Conservation (phyloP, 352 stramenopile species). For the Phytophthora hibernalis region DNA sequence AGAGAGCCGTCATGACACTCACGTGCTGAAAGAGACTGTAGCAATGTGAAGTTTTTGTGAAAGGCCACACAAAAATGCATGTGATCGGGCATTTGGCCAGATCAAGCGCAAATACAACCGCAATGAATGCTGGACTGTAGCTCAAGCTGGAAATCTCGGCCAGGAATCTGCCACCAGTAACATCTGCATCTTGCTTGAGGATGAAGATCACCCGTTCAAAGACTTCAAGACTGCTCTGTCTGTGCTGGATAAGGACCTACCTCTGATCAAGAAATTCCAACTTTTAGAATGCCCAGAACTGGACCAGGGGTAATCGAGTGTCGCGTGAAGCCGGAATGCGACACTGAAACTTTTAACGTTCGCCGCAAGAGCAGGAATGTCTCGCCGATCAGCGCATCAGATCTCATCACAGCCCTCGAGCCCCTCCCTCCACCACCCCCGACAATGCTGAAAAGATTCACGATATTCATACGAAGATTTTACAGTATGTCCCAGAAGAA, state of each 20-base stretch:
- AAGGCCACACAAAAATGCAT: background rate
- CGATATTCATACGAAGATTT: background rate
- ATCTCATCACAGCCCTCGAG: background rate
- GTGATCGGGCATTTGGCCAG: background rate
- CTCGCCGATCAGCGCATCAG: background rate
- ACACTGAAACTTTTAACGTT: background rate
- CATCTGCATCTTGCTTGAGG: background rate
- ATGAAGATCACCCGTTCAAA: background rate
- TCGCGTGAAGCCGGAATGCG: background rate
- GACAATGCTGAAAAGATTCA: background rate
- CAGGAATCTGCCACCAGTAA: background rate
- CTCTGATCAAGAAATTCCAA: conserved; percentile 1
- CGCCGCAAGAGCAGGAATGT: background rate
- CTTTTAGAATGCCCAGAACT: background rate
- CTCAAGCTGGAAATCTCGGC: background rate
- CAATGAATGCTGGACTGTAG: background rate
- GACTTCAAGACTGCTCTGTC: background rate
- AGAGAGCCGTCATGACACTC: background rate
- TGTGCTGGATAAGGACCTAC: background rate
- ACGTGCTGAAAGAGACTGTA: background rate
- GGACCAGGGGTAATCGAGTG: background rate
- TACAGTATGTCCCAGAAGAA: background rate
- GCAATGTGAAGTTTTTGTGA: background rate
- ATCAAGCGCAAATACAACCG: background rate
- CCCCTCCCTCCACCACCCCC: background rate